Base-by-base conservation (phyloP, 75 land plant genomes). In the Larix kaempferi region DNA sequence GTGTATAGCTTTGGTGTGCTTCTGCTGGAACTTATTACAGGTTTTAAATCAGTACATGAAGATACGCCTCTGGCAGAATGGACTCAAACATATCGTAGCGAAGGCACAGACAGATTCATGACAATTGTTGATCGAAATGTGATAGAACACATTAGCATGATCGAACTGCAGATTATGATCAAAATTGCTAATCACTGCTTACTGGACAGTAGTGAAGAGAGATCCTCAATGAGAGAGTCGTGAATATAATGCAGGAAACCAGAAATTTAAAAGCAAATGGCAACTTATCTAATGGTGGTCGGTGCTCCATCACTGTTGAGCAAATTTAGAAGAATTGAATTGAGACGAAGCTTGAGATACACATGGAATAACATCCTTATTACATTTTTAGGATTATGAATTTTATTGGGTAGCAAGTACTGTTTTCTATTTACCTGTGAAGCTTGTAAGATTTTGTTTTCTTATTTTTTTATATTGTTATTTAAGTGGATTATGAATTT, bases 1-100 rank as follows among this genome's bases (percentile, higher is more conserved):
- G 85, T 83, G 12, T 83, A 83, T 41, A 83, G 85, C 75, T 83
- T 59, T 72, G 85, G 85, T 27, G 82, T 83, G 16, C 41, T 83
- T 26, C 39, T 83, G 22, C 77, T 83, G 25, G 85, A 83, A 75
- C 57, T 83, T 3, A 63, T 83, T 6, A 83, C 85, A 2, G 85
- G 85, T 4, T 75, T 80, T 1, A 83, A 71, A 41, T 59, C 85
- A 2, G 54, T 71, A 10, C 85, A 83, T 22, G 85, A 77, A 11
- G 76, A 75, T 4, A 14, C 4, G 10, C 80, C 78, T 0, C 78
- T 83, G 14, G 85, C 82, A 5, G 78, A 80, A 56, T 79, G 85
- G 81, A 79, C 77, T 12, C 56, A 55, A 25, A 78, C 76, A 11
- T 57, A 37, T 19, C 35, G 81, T 39, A 79, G 72, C 35, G 59